Conservation (phyloP, 176 grass and related monocot genomes). For the Carex cristatella region DNA sequence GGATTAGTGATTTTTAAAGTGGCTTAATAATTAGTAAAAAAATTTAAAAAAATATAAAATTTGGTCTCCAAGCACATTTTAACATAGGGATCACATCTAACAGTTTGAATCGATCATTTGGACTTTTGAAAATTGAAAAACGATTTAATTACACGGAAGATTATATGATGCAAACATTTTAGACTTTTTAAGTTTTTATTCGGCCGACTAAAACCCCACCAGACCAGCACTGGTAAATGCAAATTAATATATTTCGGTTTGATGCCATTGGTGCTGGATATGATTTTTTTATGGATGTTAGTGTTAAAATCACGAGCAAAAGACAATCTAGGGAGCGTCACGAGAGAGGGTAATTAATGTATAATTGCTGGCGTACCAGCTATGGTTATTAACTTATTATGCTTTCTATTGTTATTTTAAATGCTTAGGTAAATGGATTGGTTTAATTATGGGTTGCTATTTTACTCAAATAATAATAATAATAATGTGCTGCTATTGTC, state of each 20-base stretch:
- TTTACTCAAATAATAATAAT: too few relatives aligned
- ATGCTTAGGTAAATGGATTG: conserved; percentile 7
- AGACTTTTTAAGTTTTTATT: not conserved
- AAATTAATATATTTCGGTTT: not conserved
- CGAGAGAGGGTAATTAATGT: not conserved
- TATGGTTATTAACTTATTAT: not conserved
- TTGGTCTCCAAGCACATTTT: too few relatives aligned
- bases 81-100: too few relatives aligned
- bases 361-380: not conserved
- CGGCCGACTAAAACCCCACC: not conserved
- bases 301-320: conserved; percentile 1
- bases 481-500: not conserved
- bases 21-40: too few relatives aligned
- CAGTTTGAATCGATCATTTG: too few relatives aligned
- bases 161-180: too few relatives aligned
- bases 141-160: too few relatives aligned
- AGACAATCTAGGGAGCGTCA: not conserved
- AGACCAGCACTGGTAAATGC: not conserved
- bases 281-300: not conserved
- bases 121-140: too few relatives aligned
- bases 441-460: not conserved
- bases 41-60: too few relatives aligned
- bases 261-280: not conserved
- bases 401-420: not conserved
- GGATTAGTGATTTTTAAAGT: too few relatives aligned